Evolutionary conservation across 129 eudicot species (phyloP), one percentile per base, ranked within the genome.

Genomic region (Logfia minima): DNA sequence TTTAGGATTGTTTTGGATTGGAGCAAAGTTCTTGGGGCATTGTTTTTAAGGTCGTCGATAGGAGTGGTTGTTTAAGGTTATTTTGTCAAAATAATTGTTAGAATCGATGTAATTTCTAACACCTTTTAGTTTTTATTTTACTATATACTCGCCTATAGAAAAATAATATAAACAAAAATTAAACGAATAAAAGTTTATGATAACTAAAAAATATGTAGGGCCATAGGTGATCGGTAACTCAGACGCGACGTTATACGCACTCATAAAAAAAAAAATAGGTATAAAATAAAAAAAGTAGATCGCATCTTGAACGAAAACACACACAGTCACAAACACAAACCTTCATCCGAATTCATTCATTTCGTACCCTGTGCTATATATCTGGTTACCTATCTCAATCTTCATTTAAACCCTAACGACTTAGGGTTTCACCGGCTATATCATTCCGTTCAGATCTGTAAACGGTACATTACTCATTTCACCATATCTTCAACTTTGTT

Each of bases 271-370:
- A 1, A 39, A 7, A 39, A 39, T 6, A 39, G 13, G 48, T 39
- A 9, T 9, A 39, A 11, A 45, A 11, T 14, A 48, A 8, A 18
- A 26, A 70, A 45, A 62, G n/a, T 23, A 72, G 83, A 79, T 79
- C 83, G 34, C 78, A 72, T 79, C 83, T 79, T 65, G 58, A 79
- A 64, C 68, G 1, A 23, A 62, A 23, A 26, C 32, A 51, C 67
- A 65, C 66, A 53, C 66, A 76, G 76, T 58, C 62, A 59, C 62
- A 26, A 9, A 71, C 70, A 45, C 71, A 3, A 13, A 74, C 62
- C 29, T 18, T 6, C 64, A 48, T 45, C 53, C 4, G 11, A 68
- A n/a, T 35, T 55, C 80, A 23, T 53, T 32, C 39, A 21, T 19
- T 48, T 14, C 55, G 4, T 45, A 13, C n/a, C 55, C 55, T 14